Percentiles rank a stretch among this genome's conserved stretches.
Conservation (phyloP, 2,329 filamentous ascomycete species). For the Hypoxylon sp. region DNA sequence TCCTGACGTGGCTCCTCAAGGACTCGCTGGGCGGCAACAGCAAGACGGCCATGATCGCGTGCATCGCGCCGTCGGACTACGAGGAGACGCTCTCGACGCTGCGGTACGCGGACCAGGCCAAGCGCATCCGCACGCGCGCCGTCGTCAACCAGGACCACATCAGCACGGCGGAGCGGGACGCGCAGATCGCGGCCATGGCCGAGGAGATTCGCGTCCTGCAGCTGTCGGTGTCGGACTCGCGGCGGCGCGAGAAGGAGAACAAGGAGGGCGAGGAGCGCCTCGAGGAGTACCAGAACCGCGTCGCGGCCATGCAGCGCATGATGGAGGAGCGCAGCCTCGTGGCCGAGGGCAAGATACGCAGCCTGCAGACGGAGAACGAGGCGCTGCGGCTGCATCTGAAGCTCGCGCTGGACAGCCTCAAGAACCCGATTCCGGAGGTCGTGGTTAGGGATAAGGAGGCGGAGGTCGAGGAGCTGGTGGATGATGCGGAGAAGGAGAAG, state of each 20-base stretch:
- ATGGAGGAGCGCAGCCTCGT: constrained; percentile 96
- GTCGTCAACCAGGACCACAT: constrained; percentile 96
- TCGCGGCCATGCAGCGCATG: constrained; percentile 88
- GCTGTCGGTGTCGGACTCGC: constrained; percentile 74
- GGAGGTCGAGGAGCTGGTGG: constrained; percentile 50
- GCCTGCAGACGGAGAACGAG: constrained; percentile 89
- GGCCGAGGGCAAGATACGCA: constrained; percentile 92
- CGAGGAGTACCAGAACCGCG: constrained; percentile 94
- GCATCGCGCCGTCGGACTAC: constrained; percentile 94
- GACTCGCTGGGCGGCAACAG: constrained; percentile 96
- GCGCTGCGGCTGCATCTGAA: constrained; percentile 87
- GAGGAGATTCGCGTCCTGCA: constrained; percentile 92
- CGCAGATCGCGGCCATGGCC: constrained; percentile 93
- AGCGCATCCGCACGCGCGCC: constrained; percentile 93
- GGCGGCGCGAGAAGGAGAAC: constrained; percentile 78
- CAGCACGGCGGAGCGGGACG: constrained; percentile 91
- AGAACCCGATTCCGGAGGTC: constrained; percentile 85
- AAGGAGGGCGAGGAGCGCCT: constrained; percentile 82
- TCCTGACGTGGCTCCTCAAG: constrained; percentile 87
- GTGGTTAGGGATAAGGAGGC: constrained; percentile 52
- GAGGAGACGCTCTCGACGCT: constrained; percentile 97
- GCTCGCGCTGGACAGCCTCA: constrained; percentile 85
- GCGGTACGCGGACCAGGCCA: constrained; percentile 96
- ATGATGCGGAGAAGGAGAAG: constrained; percentile 47
- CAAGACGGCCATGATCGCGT: constrained; percentile 99